Evolutionary conservation across 1,139 yeast genomes (phyloP).

Genomic region (Suhomyces yuchorum): DNA sequence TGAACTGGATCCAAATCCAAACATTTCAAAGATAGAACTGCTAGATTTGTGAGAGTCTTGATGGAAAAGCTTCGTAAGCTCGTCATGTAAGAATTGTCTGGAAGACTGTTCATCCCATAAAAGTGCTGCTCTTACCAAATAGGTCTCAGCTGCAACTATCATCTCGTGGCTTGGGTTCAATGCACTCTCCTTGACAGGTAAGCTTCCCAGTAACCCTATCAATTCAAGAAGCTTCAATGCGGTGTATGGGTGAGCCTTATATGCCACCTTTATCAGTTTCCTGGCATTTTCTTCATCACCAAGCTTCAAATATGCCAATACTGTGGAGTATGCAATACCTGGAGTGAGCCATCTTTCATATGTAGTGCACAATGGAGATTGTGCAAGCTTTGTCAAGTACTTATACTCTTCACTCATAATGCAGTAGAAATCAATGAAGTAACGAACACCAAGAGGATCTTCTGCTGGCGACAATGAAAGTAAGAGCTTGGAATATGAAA

Average conservation of each 20-base stretch:
- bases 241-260: conserved; percentile 58
- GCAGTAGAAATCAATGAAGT: conserved; percentile 80
- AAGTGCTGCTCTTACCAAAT: conserved; percentile 50
- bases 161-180: conserved; percentile 28
- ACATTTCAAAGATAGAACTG: conserved; percentile 22
- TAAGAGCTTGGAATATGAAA: conserved; percentile 70
- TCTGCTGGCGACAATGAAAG: conserved; percentile 72
- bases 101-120: conserved; percentile 53
- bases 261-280: conserved; percentile 51
- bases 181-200: conserved; percentile 28
- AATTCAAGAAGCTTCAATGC: conserved; percentile 53
- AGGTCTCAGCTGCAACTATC: conserved; percentile 50
- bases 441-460: conserved; percentile 84
- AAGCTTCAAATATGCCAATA: conserved; percentile 56
- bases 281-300: conserved; percentile 48
- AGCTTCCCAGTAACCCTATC: conserved; percentile 30
- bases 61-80: conserved; percentile 40
- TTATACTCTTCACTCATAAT: conserved; percentile 65
- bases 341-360: conserved; percentile 74
- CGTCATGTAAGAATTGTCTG: conserved; percentile 50
- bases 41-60: conserved; percentile 14
- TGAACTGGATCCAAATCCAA: conserved; percentile 15
- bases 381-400: conserved; percentile 57
- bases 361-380: conserved; percentile 57
- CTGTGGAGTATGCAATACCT: conserved; percentile 68